Evolutionary conservation across 345 rosid genomes (phyloP).

Genomic region (Hibiscus syriacus): DNA sequence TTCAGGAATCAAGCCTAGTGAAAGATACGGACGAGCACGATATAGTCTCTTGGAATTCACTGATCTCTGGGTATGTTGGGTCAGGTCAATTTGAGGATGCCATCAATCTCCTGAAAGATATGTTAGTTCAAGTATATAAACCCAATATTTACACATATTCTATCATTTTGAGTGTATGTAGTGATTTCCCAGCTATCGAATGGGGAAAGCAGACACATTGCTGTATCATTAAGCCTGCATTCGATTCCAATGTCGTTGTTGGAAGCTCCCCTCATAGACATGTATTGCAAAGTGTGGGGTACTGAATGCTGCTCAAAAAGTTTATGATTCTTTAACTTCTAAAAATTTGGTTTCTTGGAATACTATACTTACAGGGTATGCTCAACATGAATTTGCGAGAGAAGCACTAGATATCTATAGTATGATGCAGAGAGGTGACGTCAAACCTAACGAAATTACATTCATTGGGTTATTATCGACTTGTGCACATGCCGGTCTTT

Average conservation of each 20-base stretch:
- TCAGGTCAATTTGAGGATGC: conserved; percentile 22
- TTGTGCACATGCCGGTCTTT: conserved; percentile 24
- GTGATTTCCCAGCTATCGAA: conserved; percentile 19
- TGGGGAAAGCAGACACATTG: conserved; percentile 35
- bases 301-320: conserved; percentile 22
- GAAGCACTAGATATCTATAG: conserved; percentile 23
- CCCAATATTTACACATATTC: conserved; percentile 25
- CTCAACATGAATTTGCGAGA: conserved; percentile 24
- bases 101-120: conserved; percentile 12
- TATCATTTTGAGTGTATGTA: conserved; percentile 18
- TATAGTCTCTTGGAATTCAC: conserved; percentile 31
- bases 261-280: conserved; percentile 28
- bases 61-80: conserved; percentile 22
- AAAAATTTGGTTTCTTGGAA: conserved; percentile 34
- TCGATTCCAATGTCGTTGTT: conserved; percentile 21
- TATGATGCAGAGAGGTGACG: conserved; percentile 17
- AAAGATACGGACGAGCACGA: conserved; percentile 24
- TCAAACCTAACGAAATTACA: conserved; percentile 27
- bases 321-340: conserved; percentile 20
- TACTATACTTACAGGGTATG: conserved; percentile 25
- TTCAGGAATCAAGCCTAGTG: conserved; percentile 19
- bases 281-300: conserved; percentile 34
- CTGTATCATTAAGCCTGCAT: conserved; percentile 25
- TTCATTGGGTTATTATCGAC: conserved; percentile 28
- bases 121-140: conserved; percentile 18